Evolutionary conservation across 2,329 filamentous ascomycete genomes (phyloP), one percentile per base, ranked within the genome.

Genomic region (Aspergillaceae sp.): DNA sequence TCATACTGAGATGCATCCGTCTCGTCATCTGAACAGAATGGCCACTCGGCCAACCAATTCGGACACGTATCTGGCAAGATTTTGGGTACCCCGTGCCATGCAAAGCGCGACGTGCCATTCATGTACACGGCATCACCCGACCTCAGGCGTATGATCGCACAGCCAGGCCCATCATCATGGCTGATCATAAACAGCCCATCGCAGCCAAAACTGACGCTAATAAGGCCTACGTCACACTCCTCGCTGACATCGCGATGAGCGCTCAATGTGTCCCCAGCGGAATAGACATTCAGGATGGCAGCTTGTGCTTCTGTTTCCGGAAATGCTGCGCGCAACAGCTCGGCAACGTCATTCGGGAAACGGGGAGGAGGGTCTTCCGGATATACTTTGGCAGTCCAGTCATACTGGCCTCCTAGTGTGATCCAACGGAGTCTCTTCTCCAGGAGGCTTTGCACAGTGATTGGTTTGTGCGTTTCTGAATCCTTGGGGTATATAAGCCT

Each of bases 181-280:
- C 87, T 84, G 48, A 90, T 84, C 61, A 96, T 80, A 60, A 98
- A 97, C 2, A 97, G 71, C 1, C 82, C 86, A 56, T 96, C 90
- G 57, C 91, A 97, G 2, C 92, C 92, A 41, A 97, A 74, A 57
- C 87, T 94, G 36, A 97, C 71, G 55, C 88, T 94, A 11, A 94
- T 80, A 29, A 97, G 74, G 0, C 87, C 87, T 44, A 76, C 80
- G 56, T 87, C 78, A 42, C 83, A 85, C 54, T 86, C 76, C 68
- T 97, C 92, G 52, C 88, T 94, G 37, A 97, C 89, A 61, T 98
- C 92, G 7, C 92, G 82, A 69, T 97, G 92, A 65, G 95, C 79
- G 71, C 87, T 91, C 64, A 97, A 82, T 1, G 86, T 94, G 61
- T 97, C 91, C 19, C 87, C 87, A 0, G 92, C 87, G 0, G 82